A percentile compares a stretch with the other conserved stretches of the same genome.
Evolutionary conservation across 352 stramenopile species (phyloP).

Genomic region (Poterioochromonas sp.): DNA sequence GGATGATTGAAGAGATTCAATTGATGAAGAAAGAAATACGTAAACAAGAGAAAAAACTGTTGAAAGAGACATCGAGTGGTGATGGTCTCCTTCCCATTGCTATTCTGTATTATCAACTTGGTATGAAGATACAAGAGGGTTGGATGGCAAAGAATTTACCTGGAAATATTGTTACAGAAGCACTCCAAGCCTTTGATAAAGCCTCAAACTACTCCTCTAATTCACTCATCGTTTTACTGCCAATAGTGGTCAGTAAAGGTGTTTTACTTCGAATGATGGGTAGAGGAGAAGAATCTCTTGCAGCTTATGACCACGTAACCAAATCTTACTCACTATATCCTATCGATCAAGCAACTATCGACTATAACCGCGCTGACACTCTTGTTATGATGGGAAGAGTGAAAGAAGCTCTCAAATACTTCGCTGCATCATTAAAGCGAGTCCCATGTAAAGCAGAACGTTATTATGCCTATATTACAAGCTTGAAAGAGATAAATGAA

Average conservation of each 20-base stretch:
- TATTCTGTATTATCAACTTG: background rate
- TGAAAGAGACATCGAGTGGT: no score
- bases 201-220: background rate
- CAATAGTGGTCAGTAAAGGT: background rate
- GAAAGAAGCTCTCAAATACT: background rate
- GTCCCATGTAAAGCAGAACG: background rate
- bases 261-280: conserved; percentile 23
- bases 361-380: background rate
- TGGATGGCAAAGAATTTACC: no score
- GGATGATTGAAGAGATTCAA: no score
- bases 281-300: background rate
- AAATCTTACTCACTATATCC: background rate
- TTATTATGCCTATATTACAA: background rate
- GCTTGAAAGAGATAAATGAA: background rate
- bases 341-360: background rate
- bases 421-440: background rate
- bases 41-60: no score
- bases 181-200: conserved; percentile 8
- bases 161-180: no score
- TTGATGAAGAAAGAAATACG: no score
- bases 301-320: background rate
- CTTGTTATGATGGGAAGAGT: background rate
- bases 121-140: no score
- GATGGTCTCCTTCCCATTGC: no score
- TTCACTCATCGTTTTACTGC: background rate